Evolutionary conservation across 2,329 filamentous ascomycete species (phyloP).

Genomic region (Verticillium longisporum): DNA sequence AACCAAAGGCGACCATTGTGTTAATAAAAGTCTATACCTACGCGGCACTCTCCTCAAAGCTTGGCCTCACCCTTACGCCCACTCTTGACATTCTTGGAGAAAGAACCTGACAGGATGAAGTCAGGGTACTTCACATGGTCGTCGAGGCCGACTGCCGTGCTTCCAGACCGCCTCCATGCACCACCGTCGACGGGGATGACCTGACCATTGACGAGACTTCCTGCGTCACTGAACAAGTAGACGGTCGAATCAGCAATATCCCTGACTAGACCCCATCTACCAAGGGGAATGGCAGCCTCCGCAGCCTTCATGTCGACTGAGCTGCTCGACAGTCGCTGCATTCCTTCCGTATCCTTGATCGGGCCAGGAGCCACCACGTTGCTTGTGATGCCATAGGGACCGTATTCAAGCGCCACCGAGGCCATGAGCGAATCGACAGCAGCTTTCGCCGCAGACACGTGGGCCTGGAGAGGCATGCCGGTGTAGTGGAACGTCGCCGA

Average conservation of each 20-base stretch:
- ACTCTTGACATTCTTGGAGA: constrained; percentile 25
- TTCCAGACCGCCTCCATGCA: constrained; percentile 46
- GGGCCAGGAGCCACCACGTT: constrained; percentile 88
- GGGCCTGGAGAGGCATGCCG: constrained; percentile 76
- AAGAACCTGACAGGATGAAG: constrained; percentile 29
- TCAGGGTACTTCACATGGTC: constrained; percentile 45
- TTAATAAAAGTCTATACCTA: not conserved
- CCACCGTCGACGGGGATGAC: constrained; percentile 67
- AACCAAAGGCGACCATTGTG: not conserved
- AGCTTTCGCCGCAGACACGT: constrained; percentile 88
- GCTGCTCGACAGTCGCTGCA: constrained; percentile 52
- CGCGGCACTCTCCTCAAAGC: constrained; percentile 20
- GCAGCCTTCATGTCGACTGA: constrained; percentile 23
- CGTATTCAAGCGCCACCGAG: constrained; percentile 80
- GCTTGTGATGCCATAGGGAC: constrained; percentile 76
- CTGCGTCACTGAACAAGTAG: constrained; percentile 79
- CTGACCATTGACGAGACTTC: constrained; percentile 80
- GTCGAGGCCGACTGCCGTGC: constrained; percentile 38
- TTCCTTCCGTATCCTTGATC: constrained; percentile 78
- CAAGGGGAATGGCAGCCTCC: constrained; percentile 56
- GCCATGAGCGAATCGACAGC: constrained; percentile 80
- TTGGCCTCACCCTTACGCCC: constrained; percentile 28
- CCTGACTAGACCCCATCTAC: constrained; percentile 70
- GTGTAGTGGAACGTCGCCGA: constrained; percentile 90
- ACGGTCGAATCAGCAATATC: constrained; percentile 93